These are phyloP conservation scores for Dryas integrifolia DNA, from an alignment of 331 rosid species.

Conservation along the genomic window DNA sequence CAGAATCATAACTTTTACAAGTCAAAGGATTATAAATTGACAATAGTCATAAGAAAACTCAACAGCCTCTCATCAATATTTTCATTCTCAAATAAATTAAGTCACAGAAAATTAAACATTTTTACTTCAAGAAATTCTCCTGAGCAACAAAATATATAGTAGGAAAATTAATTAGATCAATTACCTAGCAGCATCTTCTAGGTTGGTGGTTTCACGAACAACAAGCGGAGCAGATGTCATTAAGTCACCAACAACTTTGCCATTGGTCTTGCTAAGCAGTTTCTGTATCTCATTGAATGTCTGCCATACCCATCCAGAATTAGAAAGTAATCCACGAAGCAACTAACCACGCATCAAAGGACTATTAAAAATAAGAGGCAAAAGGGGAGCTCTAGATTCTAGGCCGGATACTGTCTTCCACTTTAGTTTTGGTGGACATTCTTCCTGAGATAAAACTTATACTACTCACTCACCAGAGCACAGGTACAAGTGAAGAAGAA, in stretches of 20 bases:
- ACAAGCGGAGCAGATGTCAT: conserved; percentile 90
- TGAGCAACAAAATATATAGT: background rate
- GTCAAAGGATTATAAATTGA: background rate
- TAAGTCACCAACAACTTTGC: conserved; percentile 81
- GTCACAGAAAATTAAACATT: background rate
- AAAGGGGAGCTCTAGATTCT: background rate
- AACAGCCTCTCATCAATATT: background rate
- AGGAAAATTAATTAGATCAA: conserved; percentile 10
- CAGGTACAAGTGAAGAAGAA: background rate
- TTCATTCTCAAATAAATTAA: background rate
- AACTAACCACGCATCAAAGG: background rate
- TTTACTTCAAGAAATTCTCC: background rate
- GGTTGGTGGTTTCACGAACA: conserved; percentile 63
- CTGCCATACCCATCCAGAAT: conserved; percentile 48
- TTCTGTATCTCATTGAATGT: conserved; percentile 72
- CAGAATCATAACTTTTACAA: background rate
- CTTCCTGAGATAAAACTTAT: background rate
- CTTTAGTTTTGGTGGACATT: background rate
- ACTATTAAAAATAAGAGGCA: background rate
- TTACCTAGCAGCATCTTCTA: conserved; percentile 93
- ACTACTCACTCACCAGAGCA: background rate
- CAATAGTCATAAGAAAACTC: background rate
- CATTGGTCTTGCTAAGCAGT: conserved; percentile 72
- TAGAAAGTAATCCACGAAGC: conserved; percentile 26
- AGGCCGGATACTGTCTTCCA: background rate